Conservation (phyloP, 257 asterid species). For the Voacanga thouarsii region DNA sequence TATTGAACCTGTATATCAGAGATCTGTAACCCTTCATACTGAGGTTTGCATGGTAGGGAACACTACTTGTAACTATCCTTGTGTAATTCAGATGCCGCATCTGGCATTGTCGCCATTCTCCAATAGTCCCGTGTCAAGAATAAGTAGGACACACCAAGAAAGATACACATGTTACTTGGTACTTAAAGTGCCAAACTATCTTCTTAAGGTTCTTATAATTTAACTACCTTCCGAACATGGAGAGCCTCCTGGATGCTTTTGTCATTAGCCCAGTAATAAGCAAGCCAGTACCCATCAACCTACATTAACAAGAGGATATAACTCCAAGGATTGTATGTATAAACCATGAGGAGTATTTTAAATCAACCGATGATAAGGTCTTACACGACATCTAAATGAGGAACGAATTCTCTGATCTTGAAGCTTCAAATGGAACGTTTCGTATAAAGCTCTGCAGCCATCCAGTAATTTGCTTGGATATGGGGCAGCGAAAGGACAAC, state of each 20-base stretch:
- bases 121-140: conserved; percentile 15
- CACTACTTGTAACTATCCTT: neutral
- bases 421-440: conserved; percentile 2
- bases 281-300: conserved; percentile 22
- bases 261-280: conserved; percentile 31
- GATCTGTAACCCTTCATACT: conserved; percentile 32
- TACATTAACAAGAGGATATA: neutral
- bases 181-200: neutral
- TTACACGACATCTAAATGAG: conserved; percentile 20
- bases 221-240: conserved; percentile 34
- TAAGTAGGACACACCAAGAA: neutral
- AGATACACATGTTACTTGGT: neutral
- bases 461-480: neutral
- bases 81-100: neutral
- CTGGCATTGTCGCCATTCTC: conserved; percentile 25
- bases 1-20: conserved; percentile 31
- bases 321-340: neutral
- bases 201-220: neutral
- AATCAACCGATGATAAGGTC: neutral
- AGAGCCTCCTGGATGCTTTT: conserved; percentile 32
- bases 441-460: conserved; percentile 6
- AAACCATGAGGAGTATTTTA: neutral
- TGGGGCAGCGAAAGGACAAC: conserved; percentile 15
- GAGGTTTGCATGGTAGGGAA: conserved; percentile 31
- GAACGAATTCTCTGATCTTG: conserved; percentile 7